A percentile compares a stretch with the other conserved stretches of the same genome.
phyloP scores from a whole-genome alignment of 805 yeast genomes.

The Groenewaldozyma salmanticensis region DNA sequence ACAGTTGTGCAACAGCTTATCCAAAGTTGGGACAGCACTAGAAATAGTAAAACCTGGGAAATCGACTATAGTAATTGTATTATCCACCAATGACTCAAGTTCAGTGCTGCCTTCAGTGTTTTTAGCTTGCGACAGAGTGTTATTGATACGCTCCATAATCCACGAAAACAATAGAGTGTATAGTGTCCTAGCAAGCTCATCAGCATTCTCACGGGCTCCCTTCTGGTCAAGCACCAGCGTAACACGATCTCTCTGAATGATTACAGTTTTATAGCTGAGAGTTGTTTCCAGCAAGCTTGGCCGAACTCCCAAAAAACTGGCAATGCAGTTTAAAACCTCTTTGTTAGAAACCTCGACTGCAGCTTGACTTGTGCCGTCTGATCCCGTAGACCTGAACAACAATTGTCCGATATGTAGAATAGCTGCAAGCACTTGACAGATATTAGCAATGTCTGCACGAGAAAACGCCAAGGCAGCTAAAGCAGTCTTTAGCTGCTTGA shows the following conservation, averaged over 20 bases:
- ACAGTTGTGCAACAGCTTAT: slow-evolving; percentile 31
- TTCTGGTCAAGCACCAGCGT: slow-evolving; percentile 32
- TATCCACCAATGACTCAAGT: slow-evolving; percentile 21
- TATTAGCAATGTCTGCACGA: slow-evolving; percentile 36
- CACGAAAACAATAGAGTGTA: slow-evolving; percentile 31
- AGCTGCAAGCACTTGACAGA: slow-evolving; percentile 39
- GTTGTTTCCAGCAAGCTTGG: slow-evolving; percentile 30
- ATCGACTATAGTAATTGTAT: slow-evolving; percentile 30
- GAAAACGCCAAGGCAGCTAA: slow-evolving; percentile 40
- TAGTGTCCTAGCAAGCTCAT: slow-evolving; percentile 32
- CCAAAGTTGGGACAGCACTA: slow-evolving; percentile 26
- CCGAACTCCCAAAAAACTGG: slow-evolving; percentile 31
- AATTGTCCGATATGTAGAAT: slow-evolving; percentile 36
- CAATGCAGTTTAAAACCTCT: slow-evolving; percentile 26
- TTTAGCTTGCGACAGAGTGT: slow-evolving; percentile 20
- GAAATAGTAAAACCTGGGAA: slow-evolving; percentile 33
- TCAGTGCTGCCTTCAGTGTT: slow-evolving; percentile 5
- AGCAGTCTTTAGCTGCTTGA: slow-evolving; percentile 38
- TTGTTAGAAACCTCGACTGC: slow-evolving; percentile 29
- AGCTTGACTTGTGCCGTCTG: slow-evolving; percentile 27
- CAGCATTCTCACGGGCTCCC: slow-evolving; percentile 35
- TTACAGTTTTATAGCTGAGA: slow-evolving; percentile 30
- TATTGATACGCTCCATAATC: slow-evolving; percentile 31
- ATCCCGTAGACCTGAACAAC: slow-evolving; percentile 25
- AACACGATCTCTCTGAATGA: slow-evolving; percentile 30